These are phyloP conservation scores for Botrytis fragariae DNA, from an alignment of 2,329 filamentous ascomycete genomes.

Conservation along the genomic window DNA sequence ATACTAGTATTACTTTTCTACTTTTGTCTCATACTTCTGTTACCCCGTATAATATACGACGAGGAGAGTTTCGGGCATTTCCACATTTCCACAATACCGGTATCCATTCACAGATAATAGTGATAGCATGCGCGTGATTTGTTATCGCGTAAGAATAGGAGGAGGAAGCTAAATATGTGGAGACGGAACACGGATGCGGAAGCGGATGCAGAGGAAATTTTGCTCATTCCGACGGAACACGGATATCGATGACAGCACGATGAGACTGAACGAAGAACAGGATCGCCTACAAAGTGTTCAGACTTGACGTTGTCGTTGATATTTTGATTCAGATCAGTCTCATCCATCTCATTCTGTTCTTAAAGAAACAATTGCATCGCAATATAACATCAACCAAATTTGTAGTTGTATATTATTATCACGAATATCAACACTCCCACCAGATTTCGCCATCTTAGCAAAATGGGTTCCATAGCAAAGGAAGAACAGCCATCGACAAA, in stretches of 20 bases:
- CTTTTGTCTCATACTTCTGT: neutral
- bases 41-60: neutral
- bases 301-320: neutral
- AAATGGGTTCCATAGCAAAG: conserved; percentile 34
- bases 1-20: neutral
- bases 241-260: neutral
- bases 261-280: neutral
- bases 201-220: conserved; percentile 15
- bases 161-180: neutral
- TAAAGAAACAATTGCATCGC: neutral
- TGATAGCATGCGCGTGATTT: conserved; percentile 1
- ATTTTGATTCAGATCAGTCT: neutral
- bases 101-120: neutral
- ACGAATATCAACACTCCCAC: neutral
- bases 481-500: conserved; percentile 22
- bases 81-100: neutral
- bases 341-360: neutral
- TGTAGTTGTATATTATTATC: neutral
- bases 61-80: neutral
- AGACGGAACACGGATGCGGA: conserved; percentile 26
- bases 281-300: conserved; percentile 16
- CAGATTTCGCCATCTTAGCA: conserved; percentile 6
- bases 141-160: conserved; percentile 19
- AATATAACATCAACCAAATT: neutral
- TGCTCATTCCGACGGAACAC: conserved; percentile 13